phyloP scores from a whole-genome alignment of 306 rosid genomes.

The Acmispon strigosus region DNA sequence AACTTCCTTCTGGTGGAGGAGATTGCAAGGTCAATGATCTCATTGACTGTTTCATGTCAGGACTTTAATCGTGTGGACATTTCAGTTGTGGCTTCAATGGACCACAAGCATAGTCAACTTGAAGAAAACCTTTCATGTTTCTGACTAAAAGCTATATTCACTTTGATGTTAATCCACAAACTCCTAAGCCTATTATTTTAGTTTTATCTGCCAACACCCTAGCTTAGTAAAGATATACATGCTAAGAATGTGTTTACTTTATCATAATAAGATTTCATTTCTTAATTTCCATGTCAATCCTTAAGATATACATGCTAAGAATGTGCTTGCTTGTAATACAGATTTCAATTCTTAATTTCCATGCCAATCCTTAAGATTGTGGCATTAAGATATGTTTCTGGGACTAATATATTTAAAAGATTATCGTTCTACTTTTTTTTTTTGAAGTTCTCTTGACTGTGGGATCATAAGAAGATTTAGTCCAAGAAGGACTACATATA shows the following conservation, averaged over 20 bases:
- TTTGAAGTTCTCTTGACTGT: background rate
- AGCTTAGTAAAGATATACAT: background rate
- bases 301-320: background rate
- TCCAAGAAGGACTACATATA: too few relatives aligned
- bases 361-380: background rate
- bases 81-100: too few relatives aligned
- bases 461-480: background rate
- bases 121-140: background rate
- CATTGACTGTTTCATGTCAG: background rate
- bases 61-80: background rate
- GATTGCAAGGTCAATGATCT: conserved; percentile 45
- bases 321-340: background rate
- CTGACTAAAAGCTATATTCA: background rate
- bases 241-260: background rate
- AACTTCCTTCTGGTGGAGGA: conserved; percentile 49
- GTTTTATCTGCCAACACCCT: background rate
- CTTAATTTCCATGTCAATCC: conserved; percentile 8
- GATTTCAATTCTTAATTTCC: conserved; percentile 7
- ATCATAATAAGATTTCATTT: background rate
- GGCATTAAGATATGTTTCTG: background rate
- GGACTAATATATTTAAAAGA: background rate
- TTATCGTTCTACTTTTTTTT: background rate
- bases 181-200: background rate
- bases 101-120: background rate
- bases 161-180: conserved; percentile 3